A percentile compares a stretch with the other conserved stretches of the same genome.
Evolutionary conservation across 176 grass and related monocot genomes (phyloP).

Genomic region (Urochloa ruziziensis): DNA sequence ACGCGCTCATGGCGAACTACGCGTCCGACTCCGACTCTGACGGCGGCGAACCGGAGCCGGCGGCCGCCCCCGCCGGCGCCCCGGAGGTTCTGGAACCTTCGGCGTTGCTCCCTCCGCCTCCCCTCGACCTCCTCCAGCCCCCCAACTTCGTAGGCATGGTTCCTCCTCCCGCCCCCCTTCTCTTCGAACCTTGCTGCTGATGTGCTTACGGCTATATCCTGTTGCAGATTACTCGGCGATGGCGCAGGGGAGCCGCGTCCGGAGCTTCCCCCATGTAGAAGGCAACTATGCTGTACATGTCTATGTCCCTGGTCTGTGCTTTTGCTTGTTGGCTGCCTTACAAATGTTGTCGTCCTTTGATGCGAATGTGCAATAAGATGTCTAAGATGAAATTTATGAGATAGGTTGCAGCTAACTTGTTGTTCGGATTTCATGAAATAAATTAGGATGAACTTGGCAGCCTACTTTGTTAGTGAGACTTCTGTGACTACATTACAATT

Average conservation of each 20-base stretch:
- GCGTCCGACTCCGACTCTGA: slow-evolving; percentile 55
- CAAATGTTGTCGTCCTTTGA: not conserved
- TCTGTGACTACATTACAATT: not conserved
- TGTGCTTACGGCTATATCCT: not conserved
- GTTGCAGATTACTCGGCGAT: slow-evolving; percentile 68
- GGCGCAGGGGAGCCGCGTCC: slow-evolving; percentile 60
- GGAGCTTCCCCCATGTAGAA: slow-evolving; percentile 88
- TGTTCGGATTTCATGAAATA: not conserved
- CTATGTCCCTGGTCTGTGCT: slow-evolving; percentile 66
- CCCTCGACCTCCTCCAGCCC: slow-evolving; percentile 72
- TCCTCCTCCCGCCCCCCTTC: not conserved
- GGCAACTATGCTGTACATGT: slow-evolving; percentile 85
- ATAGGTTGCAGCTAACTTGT: not conserved
- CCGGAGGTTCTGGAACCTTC: not conserved
- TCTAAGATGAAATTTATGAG: not conserved
- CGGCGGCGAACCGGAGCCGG: slow-evolving; percentile 20
- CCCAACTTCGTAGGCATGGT: slow-evolving; percentile 65
- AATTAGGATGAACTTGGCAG: not conserved
- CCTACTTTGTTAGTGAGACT: not conserved
- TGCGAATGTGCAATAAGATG: not conserved
- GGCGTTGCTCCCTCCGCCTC: slow-evolving; percentile 57
- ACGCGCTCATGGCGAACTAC: slow-evolving; percentile 61
- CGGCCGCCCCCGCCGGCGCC: not conserved
- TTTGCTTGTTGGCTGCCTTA: not conserved
- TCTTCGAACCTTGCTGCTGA: not conserved